Base-by-base conservation (phyloP, 23 red algal species). In the Gracilaria domingensis region DNA sequence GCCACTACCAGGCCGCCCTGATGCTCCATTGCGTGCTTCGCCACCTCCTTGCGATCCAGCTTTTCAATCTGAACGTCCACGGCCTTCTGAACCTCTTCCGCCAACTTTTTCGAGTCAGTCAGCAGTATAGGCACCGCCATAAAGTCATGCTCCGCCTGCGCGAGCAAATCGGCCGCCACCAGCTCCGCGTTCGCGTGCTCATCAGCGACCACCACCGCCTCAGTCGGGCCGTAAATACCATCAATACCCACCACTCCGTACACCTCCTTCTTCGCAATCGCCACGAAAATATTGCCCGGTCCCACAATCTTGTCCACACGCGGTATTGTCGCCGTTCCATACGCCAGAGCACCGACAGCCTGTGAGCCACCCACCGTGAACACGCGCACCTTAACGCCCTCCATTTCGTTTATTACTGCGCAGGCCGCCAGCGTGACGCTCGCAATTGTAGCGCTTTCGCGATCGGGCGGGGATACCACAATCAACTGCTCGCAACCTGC, bases 131-230 rank as follows among this genome's bases (percentile, higher is more conserved):
- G 94, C 37, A 93, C 67, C 12, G 92, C 97, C 87, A 94, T 77
- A 61, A 87, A 83, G 79, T 95, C 97, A 79, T 99, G 97, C 80
- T 99, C 97, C 11, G 97, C 97, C 87, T 99, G 97, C n/a, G 97
- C 92, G 24, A 99, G 76, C 38, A 99, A 55, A 57, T 99, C 97
- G 1, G 94, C 87, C 12, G 93, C 97, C 48, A 99, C 94, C 16
- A 91, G 84, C 67, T 80, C 80, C 12, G 97, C 47, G 47, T 94
- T 51, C 14, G 94, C 94, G 25, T 75, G 58, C 28, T 81, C 78
- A 74, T 99, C 97, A 30, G 97, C 97, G 20, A 99, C 42, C 21
- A 95, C 87, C 8, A 99, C 88, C 18, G 92, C 93, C 85, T 99
- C 97, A 1, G 97, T 95, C 6, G 97, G 97, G 17, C 97, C 97